These are phyloP conservation scores for Arthrobotrys musiformis DNA, from an alignment of 2,329 filamentous ascomycete genomes.

Conservation along the genomic window DNA sequence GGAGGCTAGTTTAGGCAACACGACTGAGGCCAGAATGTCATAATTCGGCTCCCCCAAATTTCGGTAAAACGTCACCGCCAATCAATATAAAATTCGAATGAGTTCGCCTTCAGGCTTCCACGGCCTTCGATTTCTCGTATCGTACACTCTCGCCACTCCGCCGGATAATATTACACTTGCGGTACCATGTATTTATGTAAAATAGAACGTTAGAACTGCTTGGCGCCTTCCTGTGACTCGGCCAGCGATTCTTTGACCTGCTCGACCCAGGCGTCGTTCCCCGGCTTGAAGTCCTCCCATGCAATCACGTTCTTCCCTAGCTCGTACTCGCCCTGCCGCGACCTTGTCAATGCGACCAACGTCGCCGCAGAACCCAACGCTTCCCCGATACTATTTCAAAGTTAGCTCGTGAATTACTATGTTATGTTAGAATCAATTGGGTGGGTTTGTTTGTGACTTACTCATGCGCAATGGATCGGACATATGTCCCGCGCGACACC, in stretches of 20 bases:
- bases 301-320: constrained; percentile 68
- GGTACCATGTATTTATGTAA: neutral
- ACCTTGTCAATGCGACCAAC: constrained; percentile 86
- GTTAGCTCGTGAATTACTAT: neutral
- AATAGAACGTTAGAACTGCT: constrained; percentile 1
- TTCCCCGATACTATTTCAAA: constrained; percentile 70
- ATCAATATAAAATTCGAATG: neutral
- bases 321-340: constrained; percentile 82
- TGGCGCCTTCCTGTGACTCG: neutral
- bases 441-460: constrained; percentile 41
- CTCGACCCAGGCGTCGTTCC: constrained; percentile 32
- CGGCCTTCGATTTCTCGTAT: constrained; percentile 14
- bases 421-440: neutral
- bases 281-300: constrained; percentile 57
- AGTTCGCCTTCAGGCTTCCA: neutral
- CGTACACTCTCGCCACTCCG: constrained; percentile 3
- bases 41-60: constrained; percentile 19
- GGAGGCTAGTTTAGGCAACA: constrained; percentile 19
- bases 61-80: constrained; percentile 50
- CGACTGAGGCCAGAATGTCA: constrained; percentile 29
- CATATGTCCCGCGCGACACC: constrained; percentile 95
- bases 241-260: constrained; percentile 33
- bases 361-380: constrained; percentile 82
- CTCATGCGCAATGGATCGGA: constrained; percentile 92
- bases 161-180: constrained; percentile 1